Evolutionary conservation across 352 stramenopile species (phyloP).

Genomic region (Phytophthora sp.): DNA sequence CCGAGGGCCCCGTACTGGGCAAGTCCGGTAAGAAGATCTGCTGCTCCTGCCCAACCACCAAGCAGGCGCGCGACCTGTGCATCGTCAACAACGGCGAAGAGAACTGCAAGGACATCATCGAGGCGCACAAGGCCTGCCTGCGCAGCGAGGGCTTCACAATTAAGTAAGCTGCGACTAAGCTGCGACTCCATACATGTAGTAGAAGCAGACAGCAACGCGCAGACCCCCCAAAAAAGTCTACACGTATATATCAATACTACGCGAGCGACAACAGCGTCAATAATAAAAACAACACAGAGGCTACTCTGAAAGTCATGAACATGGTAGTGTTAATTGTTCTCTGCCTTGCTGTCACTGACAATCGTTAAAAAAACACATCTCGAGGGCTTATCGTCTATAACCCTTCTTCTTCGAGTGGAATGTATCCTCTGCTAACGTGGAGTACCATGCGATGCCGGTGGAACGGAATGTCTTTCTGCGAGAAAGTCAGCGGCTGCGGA

Average conservation of each 20-base stretch:
- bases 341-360: not conserved
- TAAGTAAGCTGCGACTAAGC: constrained; percentile 52
- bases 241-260: constrained; percentile 41
- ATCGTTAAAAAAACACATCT: too few relatives aligned
- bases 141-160: constrained; percentile 96
- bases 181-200: too few relatives aligned
- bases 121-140: constrained; percentile 97
- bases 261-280: constrained; percentile 20
- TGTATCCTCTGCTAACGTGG: constrained; percentile 63
- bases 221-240: constrained; percentile 1
- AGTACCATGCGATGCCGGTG: constrained; percentile 85
- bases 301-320: constrained; percentile 5
- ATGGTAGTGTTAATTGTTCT: constrained; percentile 13
- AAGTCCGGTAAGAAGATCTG: constrained; percentile 99
- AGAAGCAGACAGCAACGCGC: constrained; percentile 7
- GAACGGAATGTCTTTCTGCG: constrained; percentile 86
- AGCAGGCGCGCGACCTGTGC: constrained; percentile 93
- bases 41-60: constrained; percentile 98
- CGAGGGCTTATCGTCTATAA: constrained; percentile 49
- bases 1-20: constrained; percentile 61
- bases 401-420: constrained; percentile 71
- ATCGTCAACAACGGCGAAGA: constrained; percentile 93
- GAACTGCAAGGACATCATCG: constrained; percentile 95
- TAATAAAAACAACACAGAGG: constrained; percentile 23
- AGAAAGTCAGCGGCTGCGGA: constrained; percentile 71